Evolutionary conservation across 768 basidiomycete species (phyloP).

Genomic region (Tricholoma saponaceum): DNA sequence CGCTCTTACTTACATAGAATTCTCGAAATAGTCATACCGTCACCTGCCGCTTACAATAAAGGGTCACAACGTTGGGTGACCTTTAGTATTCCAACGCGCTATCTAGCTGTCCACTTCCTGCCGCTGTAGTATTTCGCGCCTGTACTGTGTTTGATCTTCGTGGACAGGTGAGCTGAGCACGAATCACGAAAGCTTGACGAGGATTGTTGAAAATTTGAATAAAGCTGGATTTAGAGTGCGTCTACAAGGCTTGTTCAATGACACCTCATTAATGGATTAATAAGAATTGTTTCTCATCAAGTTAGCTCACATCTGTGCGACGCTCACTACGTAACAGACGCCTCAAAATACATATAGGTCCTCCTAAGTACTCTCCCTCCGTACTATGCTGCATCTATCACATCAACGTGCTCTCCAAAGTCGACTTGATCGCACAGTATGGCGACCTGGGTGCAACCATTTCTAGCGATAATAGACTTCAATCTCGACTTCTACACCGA

Average conservation of each 20-base stretch:
- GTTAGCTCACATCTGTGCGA: slow-evolving; percentile 95
- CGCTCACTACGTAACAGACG: slow-evolving; percentile 95
- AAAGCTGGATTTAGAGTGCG: slow-evolving; percentile 86
- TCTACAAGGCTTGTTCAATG: slow-evolving; percentile 2
- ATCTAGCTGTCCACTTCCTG: too few relatives aligned
- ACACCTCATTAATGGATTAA: background rate
- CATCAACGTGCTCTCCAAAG: slow-evolving; percentile 93
- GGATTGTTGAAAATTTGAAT: slow-evolving; percentile 64
- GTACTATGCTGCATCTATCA: slow-evolving; percentile 96
- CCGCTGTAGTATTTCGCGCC: too few relatives aligned
- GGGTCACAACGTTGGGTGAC: too few relatives aligned
- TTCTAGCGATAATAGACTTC: slow-evolving; percentile 59
- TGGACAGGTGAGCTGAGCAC: slow-evolving; percentile 98
- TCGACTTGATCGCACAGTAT: slow-evolving; percentile 89
- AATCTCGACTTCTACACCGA: slow-evolving; percentile 98
- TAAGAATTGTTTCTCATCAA: slow-evolving; percentile 30
- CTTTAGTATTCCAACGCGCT: too few relatives aligned
- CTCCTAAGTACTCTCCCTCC: slow-evolving; percentile 85
- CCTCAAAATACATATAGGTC: slow-evolving; percentile 91
- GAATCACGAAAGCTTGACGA: slow-evolving; percentile 87
- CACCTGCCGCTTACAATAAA: too few relatives aligned
- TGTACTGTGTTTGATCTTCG: slow-evolving; percentile 96
- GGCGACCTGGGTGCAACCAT: slow-evolving; percentile 62
- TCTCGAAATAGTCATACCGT: too few relatives aligned
- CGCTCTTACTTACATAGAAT: too few relatives aligned